Base-by-base conservation (phyloP, 2,329 filamentous ascomycete species). In the Colletotrichum abscissum region DNA sequence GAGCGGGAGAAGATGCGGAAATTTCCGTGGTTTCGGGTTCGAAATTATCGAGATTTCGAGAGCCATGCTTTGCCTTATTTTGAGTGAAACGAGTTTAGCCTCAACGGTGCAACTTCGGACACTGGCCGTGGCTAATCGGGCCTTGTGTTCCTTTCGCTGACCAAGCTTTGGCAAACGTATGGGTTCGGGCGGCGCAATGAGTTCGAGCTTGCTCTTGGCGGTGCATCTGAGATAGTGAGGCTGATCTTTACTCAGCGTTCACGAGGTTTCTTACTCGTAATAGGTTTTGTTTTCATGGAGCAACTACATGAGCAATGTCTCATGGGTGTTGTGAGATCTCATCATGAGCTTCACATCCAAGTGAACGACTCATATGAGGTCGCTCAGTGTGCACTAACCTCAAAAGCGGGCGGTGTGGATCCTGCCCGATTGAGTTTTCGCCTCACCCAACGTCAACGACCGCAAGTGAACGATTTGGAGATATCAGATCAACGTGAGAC, bases 351-450 rank as follows among this genome's bases (percentile, higher is more conserved):
- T 65, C 24, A n/a, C 8, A 7, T 52, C 12, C 46, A 19, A 11
- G 6, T 28, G 24, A 57, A 46, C 9, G 19, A 22, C 52, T 57
- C 33, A 56, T 24, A 65, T 42, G 52, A 46, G 16, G 55, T 46
- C 60, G 62, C 46, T 54, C 22, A 19, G 12, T 5, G 28, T 30
- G 19, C 58, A 58, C 28, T 14, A 22, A 12, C 19, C 56, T 66
- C 33, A 19, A 70, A 33, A 65, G 35, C 67, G 60, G 67, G 67
- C 67, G 56, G 62, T 71, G 71, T 73, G 71, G 60, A 62, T 42
- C 67, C 67, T 59, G 54, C 70, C 71, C 49, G 60, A 66, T 71
- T 71, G 71, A 71, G 67, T 73, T 73, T 73, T 73, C 67, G 71
- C 67, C 70, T 70, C 46, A 70, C 33, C 57, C 35, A 38, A 63